Evolutionary conservation across 2,329 filamentous ascomycete species (phyloP), one percentile per base, ranked within the genome.

Genomic region (Penicillium paneum): DNA sequence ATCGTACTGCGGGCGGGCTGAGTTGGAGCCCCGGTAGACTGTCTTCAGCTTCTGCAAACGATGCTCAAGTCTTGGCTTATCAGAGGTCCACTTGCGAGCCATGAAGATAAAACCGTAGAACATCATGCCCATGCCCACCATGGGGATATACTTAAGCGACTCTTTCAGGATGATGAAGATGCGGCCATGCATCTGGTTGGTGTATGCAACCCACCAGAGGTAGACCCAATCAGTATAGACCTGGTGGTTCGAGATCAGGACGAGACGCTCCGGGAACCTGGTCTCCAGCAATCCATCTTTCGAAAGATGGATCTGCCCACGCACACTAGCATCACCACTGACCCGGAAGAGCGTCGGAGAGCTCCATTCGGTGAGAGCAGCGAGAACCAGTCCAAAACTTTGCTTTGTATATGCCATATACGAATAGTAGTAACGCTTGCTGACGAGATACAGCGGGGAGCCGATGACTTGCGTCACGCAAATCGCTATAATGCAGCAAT

Each of bases 181-280:
- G 59, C 82, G 82, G 32, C 84, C 84, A 60, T 87, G 84, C 81
- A 85, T 85, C 56, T 77, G 74, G 63, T 83, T 83, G 1, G 83
- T 84, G 62, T 87, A 87, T 2, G 83, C 81, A 42, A 84, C 79
- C 83, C 84, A 87, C 84, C 84, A 87, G 2, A 87, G 75, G 65
- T 87, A 87, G 13, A 87, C 73, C 84, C 84, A 87, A 63, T 87
- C 84, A n/a, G 84, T 86, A 66, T 87, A 87, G 3, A 87, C 78
- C 65, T 86, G 83, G 62, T 87, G 84, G 55, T 87, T 87, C 7
- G 84, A 79, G 68, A 87, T 83, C 64, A 87, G 66, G 8, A 87
- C 79, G 55, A 86, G 71, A 15, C 84, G 77, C 58, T 86, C 80
- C 1, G 83, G 80, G 57, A 87, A 87, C 31, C 78, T 75, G 55